phyloP scores from a whole-genome alignment of 345 rosid genomes.

The Odontarrhena argentea region DNA sequence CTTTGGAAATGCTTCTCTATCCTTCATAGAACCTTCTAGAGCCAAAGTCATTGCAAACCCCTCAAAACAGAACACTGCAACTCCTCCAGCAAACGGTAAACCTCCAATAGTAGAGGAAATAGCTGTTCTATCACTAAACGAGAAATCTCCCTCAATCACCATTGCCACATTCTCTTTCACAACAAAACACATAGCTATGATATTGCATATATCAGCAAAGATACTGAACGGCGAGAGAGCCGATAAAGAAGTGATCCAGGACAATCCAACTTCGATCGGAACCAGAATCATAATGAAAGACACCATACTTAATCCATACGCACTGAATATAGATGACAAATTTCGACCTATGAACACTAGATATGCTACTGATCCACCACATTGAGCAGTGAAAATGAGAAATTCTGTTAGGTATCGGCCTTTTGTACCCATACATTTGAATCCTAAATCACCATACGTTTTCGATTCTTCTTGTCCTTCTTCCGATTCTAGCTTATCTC shows the following conservation, averaged over 20 bases:
- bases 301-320: slow-evolving; percentile 41
- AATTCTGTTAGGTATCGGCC: slow-evolving; percentile 78
- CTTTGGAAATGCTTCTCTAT: slow-evolving; percentile 59
- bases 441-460: slow-evolving; percentile 90
- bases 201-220: slow-evolving; percentile 78
- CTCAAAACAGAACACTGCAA: slow-evolving; percentile 92
- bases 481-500: slow-evolving; percentile 61
- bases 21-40: slow-evolving; percentile 78
- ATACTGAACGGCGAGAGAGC: slow-evolving; percentile 82
- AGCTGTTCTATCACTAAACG: slow-evolving; percentile 70
- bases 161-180: slow-evolving; percentile 66
- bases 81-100: slow-evolving; percentile 84
- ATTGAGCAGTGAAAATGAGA: slow-evolving; percentile 75
- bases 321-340: slow-evolving; percentile 59
- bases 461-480: slow-evolving; percentile 51
- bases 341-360: slow-evolving; percentile 86
- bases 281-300: slow-evolving; percentile 69
- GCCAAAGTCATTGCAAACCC: slow-evolving; percentile 95
- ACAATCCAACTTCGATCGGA: slow-evolving; percentile 70
- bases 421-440: slow-evolving; percentile 61
- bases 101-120: slow-evolving; percentile 61
- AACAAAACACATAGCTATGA: slow-evolving; percentile 72
- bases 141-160: slow-evolving; percentile 63
- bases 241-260: slow-evolving; percentile 77
- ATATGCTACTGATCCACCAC: slow-evolving; percentile 90